Percentiles rank a stretch among this genome's conserved stretches.
Conservation (phyloP, 257 asterid genomes). For the Hygrophila difformis region DNA sequence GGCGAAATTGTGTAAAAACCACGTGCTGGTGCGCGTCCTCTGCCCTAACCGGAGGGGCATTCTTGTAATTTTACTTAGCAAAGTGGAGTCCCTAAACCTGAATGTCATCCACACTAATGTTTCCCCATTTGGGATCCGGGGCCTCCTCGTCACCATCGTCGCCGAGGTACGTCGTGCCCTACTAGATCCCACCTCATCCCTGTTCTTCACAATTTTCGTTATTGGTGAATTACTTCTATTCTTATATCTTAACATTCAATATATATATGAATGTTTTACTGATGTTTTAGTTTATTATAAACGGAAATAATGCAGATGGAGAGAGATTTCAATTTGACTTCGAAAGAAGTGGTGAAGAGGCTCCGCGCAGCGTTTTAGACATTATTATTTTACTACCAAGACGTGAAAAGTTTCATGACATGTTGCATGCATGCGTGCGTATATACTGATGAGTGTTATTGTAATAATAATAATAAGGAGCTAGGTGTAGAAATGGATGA, state of each 20-base stretch:
- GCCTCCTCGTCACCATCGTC: constrained; percentile 15
- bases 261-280: neutral
- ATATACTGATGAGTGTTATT: too few relatives aligned
- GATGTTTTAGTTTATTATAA: neutral
- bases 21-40: constrained; percentile 17
- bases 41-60: constrained; percentile 14
- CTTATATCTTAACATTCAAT: neutral
- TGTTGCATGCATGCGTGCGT: too few relatives aligned
- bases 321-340: constrained; percentile 17
- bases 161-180: constrained; percentile 14
- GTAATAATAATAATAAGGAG: too few relatives aligned
- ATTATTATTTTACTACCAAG: too few relatives aligned
- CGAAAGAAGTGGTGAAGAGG: constrained; percentile 22
- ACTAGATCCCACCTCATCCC: neutral
- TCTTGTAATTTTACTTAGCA: constrained; percentile 9
- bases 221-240: neutral
- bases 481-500: too few relatives aligned
- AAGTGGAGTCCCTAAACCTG: constrained; percentile 21
- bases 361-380: constrained; percentile 25
- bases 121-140: constrained; percentile 16
- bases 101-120: constrained; percentile 15
- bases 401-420: too few relatives aligned
- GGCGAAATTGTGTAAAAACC: constrained; percentile 14
- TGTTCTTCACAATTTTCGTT: too few relatives aligned
- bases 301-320: constrained; percentile 15